phyloP scores from a whole-genome alignment of 2,329 filamentous ascomycete genomes.

The Xylaria sp. region DNA sequence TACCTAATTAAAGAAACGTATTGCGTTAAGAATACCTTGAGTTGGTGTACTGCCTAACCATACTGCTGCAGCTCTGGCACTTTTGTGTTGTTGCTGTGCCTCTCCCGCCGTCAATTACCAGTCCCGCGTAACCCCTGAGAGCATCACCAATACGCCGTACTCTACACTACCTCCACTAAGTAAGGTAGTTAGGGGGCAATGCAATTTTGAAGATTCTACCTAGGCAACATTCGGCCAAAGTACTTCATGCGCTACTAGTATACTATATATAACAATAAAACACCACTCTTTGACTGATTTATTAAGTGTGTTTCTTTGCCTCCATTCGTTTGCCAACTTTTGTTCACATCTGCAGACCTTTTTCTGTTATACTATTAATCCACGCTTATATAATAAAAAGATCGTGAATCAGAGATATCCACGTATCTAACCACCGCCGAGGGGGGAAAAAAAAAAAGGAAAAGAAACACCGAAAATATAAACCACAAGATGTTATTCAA shows the following conservation, averaged over 20 bases:
- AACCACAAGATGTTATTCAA: slow-evolving; percentile 32
- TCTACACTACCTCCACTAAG: too few relatives aligned
- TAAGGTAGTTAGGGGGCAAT: too few relatives aligned
- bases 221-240: not conserved
- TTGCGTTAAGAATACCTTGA: too few relatives aligned
- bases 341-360: not conserved
- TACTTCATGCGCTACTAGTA: not conserved
- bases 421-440: not conserved
- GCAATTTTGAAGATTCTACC: not conserved
- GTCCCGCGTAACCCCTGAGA: too few relatives aligned
- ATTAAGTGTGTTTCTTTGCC: not conserved
- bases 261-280: not conserved
- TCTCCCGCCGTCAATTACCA: too few relatives aligned
- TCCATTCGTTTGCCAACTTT: not conserved
- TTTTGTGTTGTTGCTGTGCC: too few relatives aligned
- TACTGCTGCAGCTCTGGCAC: too few relatives aligned
- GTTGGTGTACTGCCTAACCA: too few relatives aligned
- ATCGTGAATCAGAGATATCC: not conserved
- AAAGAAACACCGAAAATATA: not conserved
- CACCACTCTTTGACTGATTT: not conserved
- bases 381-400: not conserved
- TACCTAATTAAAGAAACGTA: not conserved
- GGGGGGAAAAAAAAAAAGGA: not conserved
- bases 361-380: not conserved
- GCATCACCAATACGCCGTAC: not conserved